A percentile compares a stretch with the other conserved stretches of the same genome.
These are phyloP conservation scores for Coleophoma eucalyptorum DNA, from an alignment of 2,329 filamentous ascomycete genomes.

Conservation along the genomic window DNA sequence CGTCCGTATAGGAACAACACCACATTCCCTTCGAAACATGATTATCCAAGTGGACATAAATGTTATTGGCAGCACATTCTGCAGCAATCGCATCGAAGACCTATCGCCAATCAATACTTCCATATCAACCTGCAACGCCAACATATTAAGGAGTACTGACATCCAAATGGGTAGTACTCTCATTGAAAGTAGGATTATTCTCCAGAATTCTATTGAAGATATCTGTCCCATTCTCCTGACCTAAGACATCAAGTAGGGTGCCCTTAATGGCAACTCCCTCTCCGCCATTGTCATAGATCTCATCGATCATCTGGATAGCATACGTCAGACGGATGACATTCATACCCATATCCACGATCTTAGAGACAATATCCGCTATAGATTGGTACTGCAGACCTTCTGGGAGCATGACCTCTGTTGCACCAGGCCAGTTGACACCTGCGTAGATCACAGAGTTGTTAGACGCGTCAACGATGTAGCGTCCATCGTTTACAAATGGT, in stretches of 20 bases:
- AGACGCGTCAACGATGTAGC: conserved; percentile 14
- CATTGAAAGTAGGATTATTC: conserved; percentile 53
- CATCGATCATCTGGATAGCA: conserved; percentile 61
- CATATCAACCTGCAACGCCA: too few species aligned
- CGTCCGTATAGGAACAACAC: conserved; percentile 52
- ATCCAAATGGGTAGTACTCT: conserved; percentile 48
- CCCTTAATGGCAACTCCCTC: conserved; percentile 39
- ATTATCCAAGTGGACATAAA: conserved; percentile 58
- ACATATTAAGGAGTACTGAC: conserved; percentile 2
- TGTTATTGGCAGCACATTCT: conserved; percentile 49
- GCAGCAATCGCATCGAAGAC: conserved; percentile 60
- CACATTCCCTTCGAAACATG: conserved; percentile 55
- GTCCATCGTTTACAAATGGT: not conserved
- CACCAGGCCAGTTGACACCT: conserved; percentile 60
- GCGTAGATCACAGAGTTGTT: conserved; percentile 43
- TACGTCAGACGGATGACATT: conserved; percentile 61
- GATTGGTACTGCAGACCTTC: conserved; percentile 62
- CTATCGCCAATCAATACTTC: conserved; percentile 10
- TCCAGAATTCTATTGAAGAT: conserved; percentile 48
- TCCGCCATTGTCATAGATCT: conserved; percentile 46
- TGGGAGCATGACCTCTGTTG: conserved; percentile 61
- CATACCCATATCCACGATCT: conserved; percentile 56
- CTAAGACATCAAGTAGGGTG: conserved; percentile 42
- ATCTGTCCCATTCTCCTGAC: conserved; percentile 46
- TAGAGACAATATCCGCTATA: conserved; percentile 47